A percentile compares a stretch with the other conserved stretches of the same genome.
phyloP scores from a whole-genome alignment of 2,329 filamentous ascomycete species.

The Fusarium devonianum region DNA sequence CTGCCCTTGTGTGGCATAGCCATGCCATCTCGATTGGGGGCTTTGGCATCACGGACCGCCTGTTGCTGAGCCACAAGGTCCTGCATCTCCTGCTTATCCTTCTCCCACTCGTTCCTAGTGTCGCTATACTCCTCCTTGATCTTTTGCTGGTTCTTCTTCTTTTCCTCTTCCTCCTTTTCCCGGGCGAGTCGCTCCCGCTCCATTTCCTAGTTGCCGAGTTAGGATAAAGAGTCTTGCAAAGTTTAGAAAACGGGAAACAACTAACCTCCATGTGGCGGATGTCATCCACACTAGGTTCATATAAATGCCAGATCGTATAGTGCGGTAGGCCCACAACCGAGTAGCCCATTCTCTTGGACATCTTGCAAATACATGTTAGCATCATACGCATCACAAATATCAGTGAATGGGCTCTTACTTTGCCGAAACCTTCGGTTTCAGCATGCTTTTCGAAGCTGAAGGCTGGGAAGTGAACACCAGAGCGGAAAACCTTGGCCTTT shows the following conservation, averaged over 20 bases:
- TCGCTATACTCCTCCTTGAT: constrained; percentile 84
- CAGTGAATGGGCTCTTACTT: constrained; percentile 63
- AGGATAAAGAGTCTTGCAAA: background rate
- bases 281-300: constrained; percentile 98
- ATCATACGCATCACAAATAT: background rate
- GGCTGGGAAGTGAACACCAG: constrained; percentile 95
- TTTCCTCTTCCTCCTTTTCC: constrained; percentile 72
- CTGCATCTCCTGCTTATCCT: constrained; percentile 83
- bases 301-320: constrained; percentile 99
- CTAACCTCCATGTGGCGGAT: constrained; percentile 91
- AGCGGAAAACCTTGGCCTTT: constrained; percentile 93
- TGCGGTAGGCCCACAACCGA: constrained; percentile 95
- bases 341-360: constrained; percentile 95
- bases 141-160: constrained; percentile 75
- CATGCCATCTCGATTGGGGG: constrained; percentile 24
- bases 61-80: constrained; percentile 57
- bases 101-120: constrained; percentile 81
- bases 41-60: constrained; percentile 22
- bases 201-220: constrained; percentile 73
- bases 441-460: constrained; percentile 99
- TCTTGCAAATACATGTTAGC: constrained; percentile 60
- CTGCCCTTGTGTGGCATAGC: constrained; percentile 22
- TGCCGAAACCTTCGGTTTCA: constrained; percentile 97
- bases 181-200: constrained; percentile 82
- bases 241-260: background rate